Evolutionary conservation across 2,329 filamentous ascomycete species (phyloP).

Genomic region (Trichoderma pleuroti): DNA sequence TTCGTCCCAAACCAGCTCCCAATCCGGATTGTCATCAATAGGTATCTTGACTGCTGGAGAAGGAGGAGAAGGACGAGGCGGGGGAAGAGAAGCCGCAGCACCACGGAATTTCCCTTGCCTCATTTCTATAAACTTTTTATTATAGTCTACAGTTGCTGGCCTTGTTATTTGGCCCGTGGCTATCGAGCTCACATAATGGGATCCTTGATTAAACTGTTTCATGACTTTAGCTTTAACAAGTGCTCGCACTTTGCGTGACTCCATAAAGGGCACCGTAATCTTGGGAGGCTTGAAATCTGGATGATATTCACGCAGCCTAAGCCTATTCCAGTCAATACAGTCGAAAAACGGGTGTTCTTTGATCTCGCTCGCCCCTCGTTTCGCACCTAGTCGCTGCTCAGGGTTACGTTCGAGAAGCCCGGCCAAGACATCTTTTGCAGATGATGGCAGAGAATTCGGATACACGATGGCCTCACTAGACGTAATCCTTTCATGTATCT

Average conservation of each 20-base stretch:
- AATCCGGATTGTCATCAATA: background rate
- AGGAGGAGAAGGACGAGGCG: background rate
- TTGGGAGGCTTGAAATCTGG: background rate
- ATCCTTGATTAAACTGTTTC: background rate
- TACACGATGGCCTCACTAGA: background rate
- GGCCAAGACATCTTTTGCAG: background rate
- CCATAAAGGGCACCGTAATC: background rate
- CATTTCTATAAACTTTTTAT: background rate
- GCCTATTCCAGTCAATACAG: background rate
- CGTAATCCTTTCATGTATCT: background rate
- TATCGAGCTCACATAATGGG: background rate
- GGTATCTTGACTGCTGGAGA: background rate
- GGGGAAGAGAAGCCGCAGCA: background rate
- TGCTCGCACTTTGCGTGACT: background rate
- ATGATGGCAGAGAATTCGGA: background rate
- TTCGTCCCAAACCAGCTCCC: background rate
- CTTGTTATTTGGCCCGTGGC: background rate
- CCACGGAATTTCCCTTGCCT: background rate
- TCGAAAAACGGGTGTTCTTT: background rate
- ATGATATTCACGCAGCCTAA: background rate
- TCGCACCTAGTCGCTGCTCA: background rate
- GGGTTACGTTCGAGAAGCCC: background rate
- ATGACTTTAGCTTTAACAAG: background rate
- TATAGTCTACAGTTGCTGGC: background rate
- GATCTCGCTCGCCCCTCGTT: background rate